A percentile compares a stretch with the other conserved stretches of the same genome.
Conservation (phyloP, 2,329 filamentous ascomycete genomes). For the Ceratocystis albifundus region DNA sequence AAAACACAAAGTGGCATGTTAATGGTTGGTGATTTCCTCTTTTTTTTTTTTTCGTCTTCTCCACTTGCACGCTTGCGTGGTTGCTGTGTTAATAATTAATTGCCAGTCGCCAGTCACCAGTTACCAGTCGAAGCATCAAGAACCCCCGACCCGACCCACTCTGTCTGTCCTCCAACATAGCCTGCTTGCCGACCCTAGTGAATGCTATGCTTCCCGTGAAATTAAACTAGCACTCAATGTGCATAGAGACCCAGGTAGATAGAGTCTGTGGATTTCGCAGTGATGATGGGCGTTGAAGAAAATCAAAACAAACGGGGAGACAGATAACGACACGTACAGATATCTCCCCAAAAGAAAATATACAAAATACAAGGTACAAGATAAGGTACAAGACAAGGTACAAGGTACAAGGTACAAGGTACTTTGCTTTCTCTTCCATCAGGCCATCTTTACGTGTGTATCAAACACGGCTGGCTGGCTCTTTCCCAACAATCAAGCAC, state of each 20-base stretch:
- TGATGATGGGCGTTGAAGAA: not conserved
- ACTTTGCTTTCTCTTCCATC: not conserved
- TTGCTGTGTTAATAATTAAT: not conserved
- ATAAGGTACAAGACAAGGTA: no score
- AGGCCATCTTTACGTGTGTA: not conserved
- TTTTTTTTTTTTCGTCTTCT: not conserved
- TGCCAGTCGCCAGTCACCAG: no score
- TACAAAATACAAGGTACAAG: no score
- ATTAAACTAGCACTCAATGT: not conserved
- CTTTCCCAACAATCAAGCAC: not conserved
- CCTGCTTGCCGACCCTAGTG: not conserved
- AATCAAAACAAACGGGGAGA: not conserved
- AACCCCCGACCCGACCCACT: no score
- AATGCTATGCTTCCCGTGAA: not conserved
- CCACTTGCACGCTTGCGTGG: not conserved
- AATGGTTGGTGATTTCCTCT: no score
- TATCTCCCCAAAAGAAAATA: no score
- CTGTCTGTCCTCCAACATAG: no score
- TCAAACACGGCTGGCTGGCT: not conserved
- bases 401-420: not conserved
- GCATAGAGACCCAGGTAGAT: not conserved
- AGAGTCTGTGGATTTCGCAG: not conserved
- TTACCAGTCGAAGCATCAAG: no score
- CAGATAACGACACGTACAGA: not conserved
- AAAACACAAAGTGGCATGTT: not conserved